A percentile compares a stretch with the other conserved stretches of the same genome.
These are phyloP conservation scores for Chionographis japonica DNA, from an alignment of 106 monocot species.

Conservation along the genomic window DNA sequence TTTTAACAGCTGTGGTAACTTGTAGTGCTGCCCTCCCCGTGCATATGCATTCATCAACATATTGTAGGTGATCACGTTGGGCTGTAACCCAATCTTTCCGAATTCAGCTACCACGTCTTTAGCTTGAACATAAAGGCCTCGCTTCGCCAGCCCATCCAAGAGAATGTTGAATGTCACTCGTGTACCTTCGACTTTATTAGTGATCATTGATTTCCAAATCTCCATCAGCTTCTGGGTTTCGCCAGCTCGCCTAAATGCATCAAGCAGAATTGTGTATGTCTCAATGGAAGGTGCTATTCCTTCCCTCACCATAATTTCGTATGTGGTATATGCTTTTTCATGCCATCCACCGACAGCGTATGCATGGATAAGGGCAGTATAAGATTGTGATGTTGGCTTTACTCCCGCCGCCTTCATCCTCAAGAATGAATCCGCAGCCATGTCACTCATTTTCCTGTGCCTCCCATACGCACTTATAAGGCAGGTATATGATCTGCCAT, in stretches of 20 bases:
- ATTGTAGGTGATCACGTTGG: slow-evolving; percentile 88
- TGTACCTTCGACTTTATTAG: slow-evolving; percentile 72
- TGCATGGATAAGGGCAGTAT: slow-evolving; percentile 88
- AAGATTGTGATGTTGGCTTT: slow-evolving; percentile 81
- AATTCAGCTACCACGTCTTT: slow-evolving; percentile 82
- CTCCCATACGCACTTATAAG: slow-evolving; percentile 87
- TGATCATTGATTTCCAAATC: slow-evolving; percentile 84
- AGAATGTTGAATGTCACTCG: slow-evolving; percentile 78
- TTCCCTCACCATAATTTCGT: slow-evolving; percentile 66
- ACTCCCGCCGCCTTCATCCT: slow-evolving; percentile 82
- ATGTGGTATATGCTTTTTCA: slow-evolving; percentile 66
- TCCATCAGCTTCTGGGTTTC: slow-evolving; percentile 57
- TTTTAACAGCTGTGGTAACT: slow-evolving; percentile 76
- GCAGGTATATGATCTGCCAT: slow-evolving; percentile 83
- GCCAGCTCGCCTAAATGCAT: slow-evolving; percentile 69
- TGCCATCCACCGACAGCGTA: slow-evolving; percentile 88
- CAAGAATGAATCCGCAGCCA: slow-evolving; percentile 81
- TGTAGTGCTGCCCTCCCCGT: slow-evolving; percentile 85
- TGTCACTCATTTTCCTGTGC: slow-evolving; percentile 77
- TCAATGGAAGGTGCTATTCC: slow-evolving; percentile 69
- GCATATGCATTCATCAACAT: slow-evolving; percentile 99
- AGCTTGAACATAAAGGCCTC: slow-evolving; percentile 85
- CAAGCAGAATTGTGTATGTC: slow-evolving; percentile 81
- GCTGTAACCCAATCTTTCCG: slow-evolving; percentile 50
- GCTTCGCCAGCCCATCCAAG: slow-evolving; percentile 84